Base-by-base conservation (phyloP, 2,329 filamentous ascomycete species). In the Aureobasidium mangrovei region DNA sequence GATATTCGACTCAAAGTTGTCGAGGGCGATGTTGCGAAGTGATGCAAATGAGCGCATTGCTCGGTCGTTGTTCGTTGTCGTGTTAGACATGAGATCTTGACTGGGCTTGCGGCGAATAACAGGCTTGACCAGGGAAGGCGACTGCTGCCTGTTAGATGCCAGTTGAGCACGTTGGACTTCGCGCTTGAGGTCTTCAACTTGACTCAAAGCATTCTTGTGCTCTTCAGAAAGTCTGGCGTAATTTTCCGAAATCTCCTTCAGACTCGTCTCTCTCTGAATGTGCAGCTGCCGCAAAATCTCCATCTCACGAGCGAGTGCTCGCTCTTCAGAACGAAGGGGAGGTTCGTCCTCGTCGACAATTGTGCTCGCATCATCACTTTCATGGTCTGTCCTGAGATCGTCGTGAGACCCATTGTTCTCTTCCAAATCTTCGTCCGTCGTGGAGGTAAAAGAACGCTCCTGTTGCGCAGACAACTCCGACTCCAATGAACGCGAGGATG, bases 81-180 rank as follows among this genome's bases (percentile, higher is more conserved):
- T 35, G 18, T 53, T 52, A 24, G 54, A 40, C 18, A 57, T 41
- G 40, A 95, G 77, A 58, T 86, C 93, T 69, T 95, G 90, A 66
- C 89, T 95, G 3, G 90, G 95, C 73, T 95, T 95, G 63, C 91
- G 84, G 59, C 91, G 87, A 63, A 96, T 91, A 61, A 95, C 83
- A 9, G 55, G n/a, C 81, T 53, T 80, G 40, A 57, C 48, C 8
- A 60, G 60, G 24, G 63, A 62, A 8, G 58, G 56, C 36, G 61
- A 58, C 3, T 57, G 46, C 33, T 60, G 55, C 28, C 61, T 60
- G 33, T 59, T 60, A 6, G 63, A 60, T 3, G 64, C 64, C 49
- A 58, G 40, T 38, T 63, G 60, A 12, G 87, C 84, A 66, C 87
- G 89, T 41, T 86, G 83, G 4, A 95, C 76, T 64, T 95, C 88